A percentile compares a stretch with the other conserved stretches of the same genome.
Evolutionary conservation across 345 rosid species (phyloP).

Genomic region (Brassica carinata): DNA sequence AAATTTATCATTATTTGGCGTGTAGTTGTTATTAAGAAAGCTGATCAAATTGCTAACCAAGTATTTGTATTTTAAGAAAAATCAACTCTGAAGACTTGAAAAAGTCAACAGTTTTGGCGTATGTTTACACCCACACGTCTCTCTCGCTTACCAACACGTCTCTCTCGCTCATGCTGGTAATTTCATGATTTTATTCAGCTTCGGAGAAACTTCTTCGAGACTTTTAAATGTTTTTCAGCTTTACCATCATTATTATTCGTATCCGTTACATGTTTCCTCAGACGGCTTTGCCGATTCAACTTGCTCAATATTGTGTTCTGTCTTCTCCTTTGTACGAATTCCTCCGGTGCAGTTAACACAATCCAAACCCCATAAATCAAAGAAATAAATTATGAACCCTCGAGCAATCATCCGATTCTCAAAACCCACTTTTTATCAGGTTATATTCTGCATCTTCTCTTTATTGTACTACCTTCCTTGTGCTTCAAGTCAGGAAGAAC

Average conservation of each 20-base stretch:
- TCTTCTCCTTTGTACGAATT: background rate
- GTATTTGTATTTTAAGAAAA: background rate
- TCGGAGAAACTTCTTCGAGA: background rate
- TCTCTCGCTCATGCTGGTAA: background rate
- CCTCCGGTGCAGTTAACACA: background rate
- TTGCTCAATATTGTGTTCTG: background rate
- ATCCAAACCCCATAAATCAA: background rate
- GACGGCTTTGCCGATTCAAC: background rate
- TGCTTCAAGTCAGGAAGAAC: slow-evolving; percentile 3
- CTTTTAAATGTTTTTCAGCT: background rate
- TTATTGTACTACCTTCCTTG: slow-evolving; percentile 6
- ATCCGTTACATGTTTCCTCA: background rate
- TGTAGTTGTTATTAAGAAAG: too few relatives aligned
- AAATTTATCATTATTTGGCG: too few relatives aligned
- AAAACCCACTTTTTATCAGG: background rate
- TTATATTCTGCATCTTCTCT: slow-evolving; percentile 7
- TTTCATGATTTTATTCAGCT: background rate
- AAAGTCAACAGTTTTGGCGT: background rate
- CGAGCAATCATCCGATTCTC: background rate
- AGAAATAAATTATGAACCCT: background rate
- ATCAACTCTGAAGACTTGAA: background rate
- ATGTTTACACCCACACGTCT: too few relatives aligned
- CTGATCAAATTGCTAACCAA: background rate
- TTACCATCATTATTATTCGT: background rate
- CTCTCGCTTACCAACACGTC: background rate